phyloP scores from a whole-genome alignment of 2,329 filamentous ascomycete genomes.

The Neopestalotiopsis sp. region DNA sequence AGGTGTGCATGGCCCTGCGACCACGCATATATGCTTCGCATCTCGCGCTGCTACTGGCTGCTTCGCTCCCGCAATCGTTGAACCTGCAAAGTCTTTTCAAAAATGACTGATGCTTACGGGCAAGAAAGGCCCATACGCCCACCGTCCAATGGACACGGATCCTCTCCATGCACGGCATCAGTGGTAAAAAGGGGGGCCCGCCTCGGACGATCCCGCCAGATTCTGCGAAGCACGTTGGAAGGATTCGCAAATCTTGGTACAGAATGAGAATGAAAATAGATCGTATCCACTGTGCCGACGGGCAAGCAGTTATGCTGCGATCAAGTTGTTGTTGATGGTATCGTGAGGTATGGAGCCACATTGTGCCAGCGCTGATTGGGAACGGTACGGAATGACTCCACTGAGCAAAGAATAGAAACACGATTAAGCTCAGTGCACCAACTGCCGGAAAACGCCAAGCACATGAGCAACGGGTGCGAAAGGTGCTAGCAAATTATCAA shows the following conservation, averaged over 20 bases:
- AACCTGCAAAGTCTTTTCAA: neutral
- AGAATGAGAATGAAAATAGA: neutral
- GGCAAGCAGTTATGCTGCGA: too few species aligned
- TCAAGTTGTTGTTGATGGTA: too few species aligned
- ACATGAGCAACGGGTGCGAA: too few species aligned
- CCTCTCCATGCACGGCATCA: neutral
- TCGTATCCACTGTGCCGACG: too few species aligned
- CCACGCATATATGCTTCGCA: neutral
- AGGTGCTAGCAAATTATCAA: too few species aligned
- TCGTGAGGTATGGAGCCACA: too few species aligned
- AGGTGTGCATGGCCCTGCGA: neutral
- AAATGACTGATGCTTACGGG: neutral
- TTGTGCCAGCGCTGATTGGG: too few species aligned
- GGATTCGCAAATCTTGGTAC: neutral
- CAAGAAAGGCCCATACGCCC: neutral
- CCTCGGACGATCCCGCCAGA: neutral
- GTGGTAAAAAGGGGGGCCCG: neutral
- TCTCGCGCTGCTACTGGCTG: neutral
- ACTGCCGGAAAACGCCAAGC: too few species aligned
- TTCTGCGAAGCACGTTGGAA: neutral
- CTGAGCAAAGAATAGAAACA: too few species aligned
- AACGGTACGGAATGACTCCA: too few species aligned
- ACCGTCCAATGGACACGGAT: neutral
- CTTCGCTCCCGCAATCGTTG: neutral
- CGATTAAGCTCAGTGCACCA: too few species aligned